Percentiles rank a stretch among this genome's conserved stretches.
These are phyloP conservation scores for Rhodamnia argentea DNA, from an alignment of 345 rosid species.

Conservation along the genomic window DNA sequence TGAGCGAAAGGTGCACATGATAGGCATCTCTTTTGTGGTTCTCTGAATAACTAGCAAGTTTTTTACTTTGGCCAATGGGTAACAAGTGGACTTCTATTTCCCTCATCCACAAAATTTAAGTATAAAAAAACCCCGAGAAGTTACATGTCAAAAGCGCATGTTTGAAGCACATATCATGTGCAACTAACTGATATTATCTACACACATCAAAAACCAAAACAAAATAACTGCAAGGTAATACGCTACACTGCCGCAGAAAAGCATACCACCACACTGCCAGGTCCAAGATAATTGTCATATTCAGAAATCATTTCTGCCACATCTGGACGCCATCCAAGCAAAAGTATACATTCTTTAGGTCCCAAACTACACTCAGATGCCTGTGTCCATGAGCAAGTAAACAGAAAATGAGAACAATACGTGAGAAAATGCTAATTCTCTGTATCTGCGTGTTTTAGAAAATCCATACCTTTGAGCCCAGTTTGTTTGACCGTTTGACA, in stretches of 20 bases:
- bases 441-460: background rate
- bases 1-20: background rate
- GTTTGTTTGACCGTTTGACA: constrained; percentile 38
- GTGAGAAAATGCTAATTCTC: background rate
- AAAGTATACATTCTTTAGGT: constrained; percentile 72
- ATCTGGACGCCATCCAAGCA: constrained; percentile 96
- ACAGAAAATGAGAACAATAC: background rate
- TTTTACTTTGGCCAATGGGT: background rate
- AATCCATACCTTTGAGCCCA: constrained; percentile 63
- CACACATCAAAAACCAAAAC: background rate
- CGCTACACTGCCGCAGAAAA: background rate
- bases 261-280: constrained; percentile 81
- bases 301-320: constrained; percentile 82
- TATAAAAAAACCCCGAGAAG: background rate
- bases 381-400: constrained; percentile 22
- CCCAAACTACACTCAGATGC: constrained; percentile 60
- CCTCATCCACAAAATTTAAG: background rate
- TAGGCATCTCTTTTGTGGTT: background rate
- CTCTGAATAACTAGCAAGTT: background rate
- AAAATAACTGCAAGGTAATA: background rate
- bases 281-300: constrained; percentile 94
- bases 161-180: background rate
- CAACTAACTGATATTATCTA: background rate
- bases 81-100: background rate
- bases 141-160: background rate